Base-by-base conservation (phyloP, 495 filamentous ascomycete genomes). In the Tuber brumale region DNA sequence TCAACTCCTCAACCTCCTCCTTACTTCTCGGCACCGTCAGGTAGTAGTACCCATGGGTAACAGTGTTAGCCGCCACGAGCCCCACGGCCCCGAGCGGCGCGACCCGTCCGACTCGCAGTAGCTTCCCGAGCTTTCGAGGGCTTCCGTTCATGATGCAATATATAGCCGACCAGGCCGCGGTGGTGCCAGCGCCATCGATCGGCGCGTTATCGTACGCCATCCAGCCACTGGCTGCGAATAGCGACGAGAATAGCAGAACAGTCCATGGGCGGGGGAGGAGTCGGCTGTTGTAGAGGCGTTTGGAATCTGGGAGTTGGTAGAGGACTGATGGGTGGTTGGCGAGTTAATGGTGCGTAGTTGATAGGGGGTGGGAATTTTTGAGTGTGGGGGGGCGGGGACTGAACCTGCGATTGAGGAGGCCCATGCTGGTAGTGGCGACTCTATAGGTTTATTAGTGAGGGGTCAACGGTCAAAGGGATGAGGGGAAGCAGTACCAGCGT, bases 101-200 rank as follows among this genome's bases (percentile, higher is more conserved):
- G 90, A 72, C 93, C 87, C 69, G 94, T 88, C 51, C 70, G 79
- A 76, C 69, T 74, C 75, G 71, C 57, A 77, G 37, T 73, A 81
- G 39, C 57, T 72, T 76, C 72, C 76, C 73, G 84, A 86, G 74
- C 89, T 89, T 74, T 87, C 88, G 76, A 91, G 87, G 74, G 93
- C 88, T 76, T 88, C 84, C 37, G 93, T 94, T 69, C 94, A 86
- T 16, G 48, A 97, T 84, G 23, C 94, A 85, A 83, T 98, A 99
- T 35, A 97, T 85, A 6, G 91, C 93, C 57, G 91, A 93, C 90
- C 93, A 97, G 5, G 95, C 93, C 27, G 92, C 93, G 19, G 90
- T 92, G 72, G 94, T 87, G 43, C 94, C 95, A 0, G 94, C 95
- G 71, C 89, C 89, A 79, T 97, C 95, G 72, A 89, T 90, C 83